Percentiles rank a stretch among this genome's conserved stretches.
Evolutionary conservation across 768 basidiomycete species (phyloP).

Genomic region (Chalciporus pseudorubinellus): DNA sequence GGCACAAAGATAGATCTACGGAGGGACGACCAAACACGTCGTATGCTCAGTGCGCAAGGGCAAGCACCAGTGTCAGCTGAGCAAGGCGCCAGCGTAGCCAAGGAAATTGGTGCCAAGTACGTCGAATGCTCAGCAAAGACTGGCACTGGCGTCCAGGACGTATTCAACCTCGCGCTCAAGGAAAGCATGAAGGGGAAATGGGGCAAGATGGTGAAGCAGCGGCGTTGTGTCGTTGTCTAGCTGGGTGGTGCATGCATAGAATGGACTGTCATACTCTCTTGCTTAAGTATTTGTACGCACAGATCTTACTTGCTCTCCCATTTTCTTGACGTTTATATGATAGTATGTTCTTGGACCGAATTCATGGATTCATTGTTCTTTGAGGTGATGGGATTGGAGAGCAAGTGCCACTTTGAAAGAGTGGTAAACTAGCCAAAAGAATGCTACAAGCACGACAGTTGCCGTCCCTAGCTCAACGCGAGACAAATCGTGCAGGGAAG

Average conservation of each 20-base stretch:
- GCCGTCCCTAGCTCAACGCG: slow-evolving; percentile 38
- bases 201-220: slow-evolving; percentile 67
- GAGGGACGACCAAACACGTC: slow-evolving; percentile 77
- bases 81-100: slow-evolving; percentile 82
- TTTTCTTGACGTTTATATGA: slow-evolving; percentile 12
- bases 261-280: slow-evolving; percentile 9
- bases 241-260: slow-evolving; percentile 8
- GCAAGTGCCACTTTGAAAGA: slow-evolving; percentile 24
- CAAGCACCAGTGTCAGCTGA: slow-evolving; percentile 75
- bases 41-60: slow-evolving; percentile 89
- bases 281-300: slow-evolving; percentile 31
- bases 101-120: slow-evolving; percentile 92
- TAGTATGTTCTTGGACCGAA: slow-evolving; percentile 2
- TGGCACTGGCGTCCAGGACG: slow-evolving; percentile 87
- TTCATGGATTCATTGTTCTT: slow-evolving; percentile 29
- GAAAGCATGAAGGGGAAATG: slow-evolving; percentile 85
- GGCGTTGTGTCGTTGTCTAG: slow-evolving; percentile 65
- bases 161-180: slow-evolving; percentile 84
- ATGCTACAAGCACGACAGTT: slow-evolving; percentile 30
- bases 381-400: slow-evolving; percentile 21
- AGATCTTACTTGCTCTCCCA: slow-evolving; percentile 27
- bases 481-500: slow-evolving; percentile 29
- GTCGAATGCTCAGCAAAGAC: slow-evolving; percentile 93
- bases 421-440: slow-evolving; percentile 32
- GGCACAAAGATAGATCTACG: slow-evolving; percentile 94